Conservation (phyloP, 1,139 yeast species). For the Neolecta irregularis region DNA sequence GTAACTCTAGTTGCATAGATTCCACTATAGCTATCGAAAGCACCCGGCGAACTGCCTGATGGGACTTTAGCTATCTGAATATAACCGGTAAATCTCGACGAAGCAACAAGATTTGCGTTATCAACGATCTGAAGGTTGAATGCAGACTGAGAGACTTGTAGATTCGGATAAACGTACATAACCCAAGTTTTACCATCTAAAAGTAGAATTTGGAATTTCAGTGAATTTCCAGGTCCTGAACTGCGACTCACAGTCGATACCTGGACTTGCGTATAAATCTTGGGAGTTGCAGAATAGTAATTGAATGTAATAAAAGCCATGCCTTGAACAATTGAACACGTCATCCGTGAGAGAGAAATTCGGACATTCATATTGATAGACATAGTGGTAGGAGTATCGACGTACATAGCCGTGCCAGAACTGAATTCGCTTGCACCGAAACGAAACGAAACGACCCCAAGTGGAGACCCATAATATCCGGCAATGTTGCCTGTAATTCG, state of each 20-base stretch:
- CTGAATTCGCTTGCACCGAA: slow-evolving; percentile 40
- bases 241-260: slow-evolving; percentile 31
- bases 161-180: slow-evolving; percentile 32
- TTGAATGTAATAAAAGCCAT: slow-evolving; percentile 64
- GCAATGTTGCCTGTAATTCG: slow-evolving; percentile 25
- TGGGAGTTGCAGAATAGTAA: slow-evolving; percentile 41
- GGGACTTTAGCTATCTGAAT: slow-evolving; percentile 44
- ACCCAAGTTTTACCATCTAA: slow-evolving; percentile 39
- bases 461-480: slow-evolving; percentile 43
- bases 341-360: slow-evolving; percentile 19
- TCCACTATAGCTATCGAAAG: slow-evolving; percentile 48
- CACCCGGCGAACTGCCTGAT: slow-evolving; percentile 19
- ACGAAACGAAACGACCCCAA: slow-evolving; percentile 36
- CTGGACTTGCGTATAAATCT: slow-evolving; percentile 40
- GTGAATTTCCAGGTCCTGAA: slow-evolving; percentile 27
- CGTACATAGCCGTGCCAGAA: slow-evolving; percentile 28
- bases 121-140: too few relatives aligned
- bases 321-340: slow-evolving; percentile 44
- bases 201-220: slow-evolving; percentile 32
- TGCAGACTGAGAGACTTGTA: slow-evolving; percentile 20
- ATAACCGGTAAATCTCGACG: slow-evolving; percentile 36
- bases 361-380: slow-evolving; percentile 39
- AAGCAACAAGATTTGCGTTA: slow-evolving; percentile 31
- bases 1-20: slow-evolving; percentile 33
- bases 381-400: slow-evolving; percentile 35